A percentile compares a stretch with the other conserved stretches of the same genome.
Conservation (phyloP, 1,139 yeast species). For the Zygosaccharomyces sapae region DNA sequence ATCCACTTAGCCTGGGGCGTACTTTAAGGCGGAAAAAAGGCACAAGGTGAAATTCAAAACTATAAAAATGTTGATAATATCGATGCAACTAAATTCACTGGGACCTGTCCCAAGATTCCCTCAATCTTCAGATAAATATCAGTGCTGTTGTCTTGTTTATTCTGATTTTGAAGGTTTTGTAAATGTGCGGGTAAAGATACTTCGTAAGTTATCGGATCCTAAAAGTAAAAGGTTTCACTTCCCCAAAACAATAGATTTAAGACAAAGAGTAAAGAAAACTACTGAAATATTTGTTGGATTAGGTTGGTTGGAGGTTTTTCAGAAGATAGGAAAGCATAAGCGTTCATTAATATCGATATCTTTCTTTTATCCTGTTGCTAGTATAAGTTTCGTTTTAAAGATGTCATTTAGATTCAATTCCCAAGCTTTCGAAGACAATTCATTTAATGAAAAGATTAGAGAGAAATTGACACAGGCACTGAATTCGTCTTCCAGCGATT, state of each 20-base stretch:
- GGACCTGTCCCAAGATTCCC: not conserved
- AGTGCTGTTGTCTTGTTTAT: not conserved
- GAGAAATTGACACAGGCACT: conserved; percentile 29
- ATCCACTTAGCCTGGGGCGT: not conserved
- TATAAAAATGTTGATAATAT: not conserved
- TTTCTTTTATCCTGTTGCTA: not conserved
- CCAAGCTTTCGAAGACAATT: conserved; percentile 29
- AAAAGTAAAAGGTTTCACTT: not conserved
- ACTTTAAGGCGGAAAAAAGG: not conserved
- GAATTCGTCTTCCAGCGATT: conserved; percentile 21
- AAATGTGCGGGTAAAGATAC: conserved; percentile 7
- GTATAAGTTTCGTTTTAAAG: not conserved
- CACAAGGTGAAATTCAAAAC: not conserved
- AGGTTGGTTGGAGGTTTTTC: not conserved
- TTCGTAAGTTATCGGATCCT: not conserved
- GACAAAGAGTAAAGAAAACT: not conserved
- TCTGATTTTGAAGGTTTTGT: conserved; percentile 2
- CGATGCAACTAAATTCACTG: not conserved
- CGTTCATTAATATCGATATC: no score
- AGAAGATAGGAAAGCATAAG: not conserved
- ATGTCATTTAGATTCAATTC: conserved; percentile 36
- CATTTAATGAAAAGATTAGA: conserved; percentile 32
- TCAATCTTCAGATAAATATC: not conserved
- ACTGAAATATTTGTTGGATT: not conserved
- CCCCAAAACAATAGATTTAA: no score